Evolutionary conservation across 83 land plant genomes (phyloP), one percentile per base, ranked within the genome.

Genomic region (Diphasiastrum complanatum): DNA sequence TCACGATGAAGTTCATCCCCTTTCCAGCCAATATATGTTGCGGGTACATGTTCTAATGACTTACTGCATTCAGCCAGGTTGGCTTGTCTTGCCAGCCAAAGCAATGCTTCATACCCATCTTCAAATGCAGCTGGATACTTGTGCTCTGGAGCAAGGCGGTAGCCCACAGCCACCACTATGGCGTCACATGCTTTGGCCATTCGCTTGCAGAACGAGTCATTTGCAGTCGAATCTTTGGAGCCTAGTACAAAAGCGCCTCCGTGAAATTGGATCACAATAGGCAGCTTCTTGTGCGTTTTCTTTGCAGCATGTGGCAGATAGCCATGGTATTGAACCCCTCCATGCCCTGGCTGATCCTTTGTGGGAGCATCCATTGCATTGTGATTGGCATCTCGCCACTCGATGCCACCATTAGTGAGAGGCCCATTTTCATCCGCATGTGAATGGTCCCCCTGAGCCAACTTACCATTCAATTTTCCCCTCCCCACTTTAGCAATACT

Each of bases 241-340:
- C 92, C 97, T 3, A 76, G 47, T n/a, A 86, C 82, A 71, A 86
- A 90, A 32, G 79, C 97, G 5, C 97, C 97, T 0, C 97, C 91
- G 25, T 90, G 97, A 50, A 90, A 90, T 65, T 90, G 88, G 47
- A 90, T 31, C 46, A 90, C 75, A 8, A 90, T 73, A 29, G 97
- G 97, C 3, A 90, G 55, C 72, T 61, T 81, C 77, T 84, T 70
- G 64, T 69, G 57, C 54, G 27, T 64, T 29, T 54, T 54, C 43
- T 10, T 61, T 1, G 56, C 24, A 32, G 60, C 20, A 25, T 48
- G 25, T 58, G 96, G 91, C 10, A 74, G 37, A 43, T 90, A 90
- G 16, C 96, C 96, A 24, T 74, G 67, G 64, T 90, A 90, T 10
- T 23, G 48, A 1, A 34, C 29, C 5, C 49, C 78, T 28, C 19